phyloP scores from a whole-genome alignment of 176 grass and related monocot species.

The Aegilops speltoides region DNA sequence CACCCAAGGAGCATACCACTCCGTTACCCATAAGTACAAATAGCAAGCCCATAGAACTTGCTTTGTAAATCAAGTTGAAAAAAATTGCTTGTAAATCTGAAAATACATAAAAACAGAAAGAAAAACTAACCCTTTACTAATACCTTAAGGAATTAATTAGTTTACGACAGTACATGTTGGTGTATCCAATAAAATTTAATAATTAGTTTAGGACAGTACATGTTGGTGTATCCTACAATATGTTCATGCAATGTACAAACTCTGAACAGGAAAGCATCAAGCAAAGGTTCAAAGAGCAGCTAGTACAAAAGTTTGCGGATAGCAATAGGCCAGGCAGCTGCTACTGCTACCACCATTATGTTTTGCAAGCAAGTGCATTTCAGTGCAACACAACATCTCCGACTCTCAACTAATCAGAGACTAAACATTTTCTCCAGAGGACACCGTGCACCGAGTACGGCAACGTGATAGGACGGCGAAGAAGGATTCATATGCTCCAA shows the following conservation, averaged over 20 bases:
- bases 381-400: background rate
- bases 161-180: no score
- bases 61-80: no score
- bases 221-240: background rate
- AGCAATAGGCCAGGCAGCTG: background rate
- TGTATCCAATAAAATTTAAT: no score
- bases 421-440: background rate
- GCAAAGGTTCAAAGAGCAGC: background rate
- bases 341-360: background rate
- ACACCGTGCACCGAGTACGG: background rate
- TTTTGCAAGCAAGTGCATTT: background rate
- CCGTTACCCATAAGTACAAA: no score
- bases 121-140: no score
- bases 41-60: no score
- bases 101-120: no score
- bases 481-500: conserved; percentile 2
- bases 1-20: no score
- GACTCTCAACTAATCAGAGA: background rate
- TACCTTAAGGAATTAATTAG: no score
- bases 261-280: background rate
- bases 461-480: background rate
- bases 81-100: no score
- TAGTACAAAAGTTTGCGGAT: background rate
- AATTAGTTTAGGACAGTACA: no score
- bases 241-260: background rate